Percentiles rank a stretch among this genome's conserved stretches.
Evolutionary conservation across 192 early-diverging fungal genomes (phyloP).

Genomic region (Dimargaris xerosporica): DNA sequence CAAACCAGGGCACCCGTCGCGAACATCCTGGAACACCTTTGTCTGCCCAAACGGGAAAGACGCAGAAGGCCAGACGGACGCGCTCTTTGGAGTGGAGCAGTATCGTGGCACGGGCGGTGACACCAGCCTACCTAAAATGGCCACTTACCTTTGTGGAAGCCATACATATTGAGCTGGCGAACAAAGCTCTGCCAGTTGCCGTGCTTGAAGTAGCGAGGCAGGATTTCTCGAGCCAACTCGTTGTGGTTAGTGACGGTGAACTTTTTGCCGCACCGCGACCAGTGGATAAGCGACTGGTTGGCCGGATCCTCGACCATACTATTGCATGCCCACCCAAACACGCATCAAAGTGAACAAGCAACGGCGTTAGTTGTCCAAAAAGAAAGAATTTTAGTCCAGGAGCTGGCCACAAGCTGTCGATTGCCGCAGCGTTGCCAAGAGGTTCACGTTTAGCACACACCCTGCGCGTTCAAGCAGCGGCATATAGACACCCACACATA

Average conservation of each 20-base stretch:
- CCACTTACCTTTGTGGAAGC: slow-evolving; percentile 63
- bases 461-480: background rate
- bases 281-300: slow-evolving; percentile 47
- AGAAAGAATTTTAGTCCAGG: background rate
- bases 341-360: background rate
- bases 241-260: slow-evolving; percentile 80
- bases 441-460: background rate
- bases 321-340: background rate
- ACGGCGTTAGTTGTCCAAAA: background rate
- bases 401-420: background rate
- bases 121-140: no score
- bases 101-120: no score
- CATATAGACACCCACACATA: background rate
- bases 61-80: no score
- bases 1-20: no score
- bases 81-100: no score
- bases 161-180: slow-evolving; percentile 77
- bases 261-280: slow-evolving; percentile 69
- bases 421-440: background rate
- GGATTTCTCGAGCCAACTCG: slow-evolving; percentile 57
- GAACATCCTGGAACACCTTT: no score
- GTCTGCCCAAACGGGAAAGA: no score
- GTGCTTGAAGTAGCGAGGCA: slow-evolving; percentile 83
- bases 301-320: slow-evolving; percentile 59
- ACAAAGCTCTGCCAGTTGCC: slow-evolving; percentile 89